A percentile compares a stretch with the other conserved stretches of the same genome.
Evolutionary conservation across 768 basidiomycete genomes (phyloP).

Genomic region (Neoboletus brunneissimus): DNA sequence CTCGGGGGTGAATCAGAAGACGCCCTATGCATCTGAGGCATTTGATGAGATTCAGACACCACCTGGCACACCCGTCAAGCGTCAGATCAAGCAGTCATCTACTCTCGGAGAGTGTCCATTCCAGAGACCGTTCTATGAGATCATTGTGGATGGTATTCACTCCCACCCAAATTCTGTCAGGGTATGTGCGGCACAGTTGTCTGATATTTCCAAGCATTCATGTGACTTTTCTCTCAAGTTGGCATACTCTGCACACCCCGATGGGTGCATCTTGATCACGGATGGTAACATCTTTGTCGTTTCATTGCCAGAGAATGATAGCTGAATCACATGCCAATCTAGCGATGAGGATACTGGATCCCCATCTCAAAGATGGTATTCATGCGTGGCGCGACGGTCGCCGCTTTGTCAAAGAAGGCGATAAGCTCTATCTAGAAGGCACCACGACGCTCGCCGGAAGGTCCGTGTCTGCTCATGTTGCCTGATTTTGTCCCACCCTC

Average conservation of each 20-base stretch:
- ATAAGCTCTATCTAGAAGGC: slow-evolving; percentile 77
- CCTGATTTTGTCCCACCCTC: neutral
- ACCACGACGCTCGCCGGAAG: slow-evolving; percentile 88
- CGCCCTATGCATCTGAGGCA: slow-evolving; percentile 51
- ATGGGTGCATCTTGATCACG: slow-evolving; percentile 86
- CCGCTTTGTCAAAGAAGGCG: slow-evolving; percentile 76
- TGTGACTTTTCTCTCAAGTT: slow-evolving; percentile 41
- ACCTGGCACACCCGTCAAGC: slow-evolving; percentile 46
- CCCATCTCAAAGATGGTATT: slow-evolving; percentile 75
- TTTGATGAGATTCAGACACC: slow-evolving; percentile 58
- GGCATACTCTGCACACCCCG: slow-evolving; percentile 79
- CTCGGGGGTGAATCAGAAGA: slow-evolving; percentile 12
- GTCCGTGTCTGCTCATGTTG: slow-evolving; percentile 36
- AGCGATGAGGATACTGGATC: slow-evolving; percentile 89
- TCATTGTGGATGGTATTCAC: slow-evolving; percentile 91
- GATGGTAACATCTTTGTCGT: slow-evolving; percentile 56
- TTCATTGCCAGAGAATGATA: neutral
- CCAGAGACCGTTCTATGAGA: slow-evolving; percentile 77
- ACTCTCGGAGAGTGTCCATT: slow-evolving; percentile 45
- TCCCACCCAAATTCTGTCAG: slow-evolving; percentile 88
- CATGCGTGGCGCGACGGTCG: slow-evolving; percentile 88
- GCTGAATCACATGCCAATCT: slow-evolving; percentile 5
- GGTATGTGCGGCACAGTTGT: slow-evolving; percentile 41
- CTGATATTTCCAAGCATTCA: neutral
- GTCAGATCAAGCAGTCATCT: slow-evolving; percentile 27